Conservation (phyloP, 306 rosid species). For the Oxytropis ochrocephala region DNA sequence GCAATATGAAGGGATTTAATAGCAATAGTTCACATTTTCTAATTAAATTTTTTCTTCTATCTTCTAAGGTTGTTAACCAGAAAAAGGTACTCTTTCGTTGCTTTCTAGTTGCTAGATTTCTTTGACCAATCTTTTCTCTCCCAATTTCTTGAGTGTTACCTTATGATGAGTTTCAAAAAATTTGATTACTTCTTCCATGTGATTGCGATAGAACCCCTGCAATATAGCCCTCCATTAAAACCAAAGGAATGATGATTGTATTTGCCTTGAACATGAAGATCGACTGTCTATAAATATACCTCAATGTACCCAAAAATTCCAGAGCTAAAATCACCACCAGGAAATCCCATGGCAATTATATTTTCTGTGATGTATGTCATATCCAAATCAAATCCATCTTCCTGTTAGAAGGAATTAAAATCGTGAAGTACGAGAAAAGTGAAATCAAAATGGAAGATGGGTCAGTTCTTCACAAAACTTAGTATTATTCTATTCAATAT, state of each 20-base stretch:
- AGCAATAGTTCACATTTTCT: conserved; percentile 10
- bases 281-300: conserved; percentile 36
- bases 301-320: conserved; percentile 84
- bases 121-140: not conserved
- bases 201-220: conserved; percentile 95
- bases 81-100: not conserved
- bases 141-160: conserved; percentile 32
- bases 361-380: conserved; percentile 87
- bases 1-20: not conserved
- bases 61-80: not conserved
- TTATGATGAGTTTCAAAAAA: conserved; percentile 83
- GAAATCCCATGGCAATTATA: conserved; percentile 92
- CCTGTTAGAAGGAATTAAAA: conserved; percentile 41
- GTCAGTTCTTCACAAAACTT: conserved; percentile 5
- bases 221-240: conserved; percentile 29
- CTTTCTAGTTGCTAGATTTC: not conserved
- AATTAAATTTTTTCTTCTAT: conserved; percentile 7
- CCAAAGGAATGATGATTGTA: conserved; percentile 16
- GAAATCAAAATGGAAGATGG: not conserved
- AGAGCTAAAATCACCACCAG: conserved; percentile 86
- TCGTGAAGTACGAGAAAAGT: not conserved
- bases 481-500: not conserved
- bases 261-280: conserved; percentile 17
- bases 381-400: conserved; percentile 87
- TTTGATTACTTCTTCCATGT: conserved; percentile 90